These are phyloP conservation scores for Pseudogymnoascus sp. DNA, from an alignment of 2,329 filamentous ascomycete species.

Conservation along the genomic window DNA sequence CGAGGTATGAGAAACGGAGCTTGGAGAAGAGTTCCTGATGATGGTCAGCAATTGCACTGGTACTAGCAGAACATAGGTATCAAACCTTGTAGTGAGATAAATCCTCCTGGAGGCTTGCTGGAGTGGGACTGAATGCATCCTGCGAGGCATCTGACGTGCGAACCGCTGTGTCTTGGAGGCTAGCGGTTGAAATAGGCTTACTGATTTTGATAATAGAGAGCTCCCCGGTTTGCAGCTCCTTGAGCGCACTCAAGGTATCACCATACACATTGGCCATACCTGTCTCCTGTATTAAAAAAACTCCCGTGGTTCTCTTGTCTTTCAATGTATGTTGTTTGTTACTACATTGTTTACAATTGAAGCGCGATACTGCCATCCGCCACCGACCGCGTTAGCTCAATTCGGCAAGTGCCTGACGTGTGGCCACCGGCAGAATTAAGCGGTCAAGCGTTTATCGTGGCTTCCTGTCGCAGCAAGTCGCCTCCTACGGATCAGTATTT, in stretches of 20 bases:
- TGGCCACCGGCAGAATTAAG: background rate
- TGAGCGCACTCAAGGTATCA: slow-evolving; percentile 26
- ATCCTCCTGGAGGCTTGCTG: slow-evolving; percentile 73
- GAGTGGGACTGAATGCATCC: slow-evolving; percentile 57
- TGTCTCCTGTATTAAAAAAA: background rate
- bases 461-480: background rate
- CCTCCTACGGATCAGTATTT: background rate
- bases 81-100: slow-evolving; percentile 72
- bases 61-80: background rate
- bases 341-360: background rate
- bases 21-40: slow-evolving; percentile 80
- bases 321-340: background rate
- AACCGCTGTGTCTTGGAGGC: slow-evolving; percentile 34
- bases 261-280: background rate
- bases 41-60: slow-evolving; percentile 8
- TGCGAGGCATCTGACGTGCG: slow-evolving; percentile 67
- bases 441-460: slow-evolving; percentile 1
- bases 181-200: slow-evolving; percentile 59
- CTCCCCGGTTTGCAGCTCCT: slow-evolving; percentile 46
- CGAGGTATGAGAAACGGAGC: slow-evolving; percentile 91
- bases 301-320: background rate
- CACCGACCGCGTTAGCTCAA: background rate
- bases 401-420: background rate
- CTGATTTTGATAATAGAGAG: slow-evolving; percentile 71
- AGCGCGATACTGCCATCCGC: slow-evolving; percentile 3